phyloP scores from a whole-genome alignment of 495 filamentous ascomycete species.

The Xylaria longipes region DNA sequence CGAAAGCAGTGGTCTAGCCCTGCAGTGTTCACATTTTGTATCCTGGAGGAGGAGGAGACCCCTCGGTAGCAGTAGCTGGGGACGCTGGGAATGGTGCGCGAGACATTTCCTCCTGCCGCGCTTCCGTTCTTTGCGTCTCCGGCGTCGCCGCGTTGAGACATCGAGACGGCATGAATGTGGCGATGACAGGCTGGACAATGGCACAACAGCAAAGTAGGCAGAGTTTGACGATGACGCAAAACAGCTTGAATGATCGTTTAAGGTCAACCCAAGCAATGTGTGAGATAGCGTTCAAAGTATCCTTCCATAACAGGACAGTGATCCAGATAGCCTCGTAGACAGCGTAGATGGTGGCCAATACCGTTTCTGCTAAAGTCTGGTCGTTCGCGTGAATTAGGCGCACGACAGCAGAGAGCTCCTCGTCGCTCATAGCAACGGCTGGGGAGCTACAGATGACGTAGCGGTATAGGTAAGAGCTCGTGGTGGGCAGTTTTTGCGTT shows the following conservation, averaged over 20 bases:
- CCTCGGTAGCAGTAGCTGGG: not conserved
- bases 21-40: not conserved
- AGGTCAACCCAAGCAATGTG: not conserved
- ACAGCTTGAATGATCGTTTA: not conserved
- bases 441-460: not conserved
- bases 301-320: not conserved
- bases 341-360: not conserved
- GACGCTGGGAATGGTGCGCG: not conserved
- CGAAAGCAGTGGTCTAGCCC: not conserved
- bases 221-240: not conserved
- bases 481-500: not conserved
- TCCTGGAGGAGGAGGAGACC: not conserved
- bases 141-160: not conserved
- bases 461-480: not conserved
- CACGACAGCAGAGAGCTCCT: not conserved
- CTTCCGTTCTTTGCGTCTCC: not conserved
- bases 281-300: not conserved
- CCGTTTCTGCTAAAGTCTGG: not conserved
- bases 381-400: not conserved
- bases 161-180: not conserved
- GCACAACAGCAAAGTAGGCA: not conserved
- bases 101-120: not conserved
- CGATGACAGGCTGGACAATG: not conserved
- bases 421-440: not conserved
- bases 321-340: not conserved